Percentiles rank a stretch among this genome's conserved stretches.
Conservation (phyloP, 1,139 yeast species). For the Suzukiozyma palmioleophila region DNA sequence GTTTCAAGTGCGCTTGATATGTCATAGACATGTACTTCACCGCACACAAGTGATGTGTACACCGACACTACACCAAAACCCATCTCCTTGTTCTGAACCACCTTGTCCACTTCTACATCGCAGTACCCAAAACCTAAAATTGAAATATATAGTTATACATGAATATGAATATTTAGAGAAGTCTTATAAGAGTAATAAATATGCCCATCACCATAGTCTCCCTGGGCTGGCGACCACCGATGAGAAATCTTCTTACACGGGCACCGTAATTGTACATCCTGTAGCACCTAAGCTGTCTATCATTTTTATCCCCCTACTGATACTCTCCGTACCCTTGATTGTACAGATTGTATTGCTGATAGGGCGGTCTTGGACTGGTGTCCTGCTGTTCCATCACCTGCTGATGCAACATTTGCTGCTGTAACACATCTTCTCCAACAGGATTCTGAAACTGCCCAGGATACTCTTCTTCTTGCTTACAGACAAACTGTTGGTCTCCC, state of each 20-base stretch:
- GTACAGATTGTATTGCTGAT: slow-evolving; percentile 2
- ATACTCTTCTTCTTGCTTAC: slow-evolving; percentile 2
- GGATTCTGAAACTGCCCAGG: not conserved
- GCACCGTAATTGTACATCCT: no score
- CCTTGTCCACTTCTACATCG: not conserved
- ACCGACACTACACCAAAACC: no score
- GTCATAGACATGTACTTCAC: no score
- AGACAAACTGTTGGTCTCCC: not conserved
- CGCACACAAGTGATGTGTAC: no score
- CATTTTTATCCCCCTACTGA: not conserved
- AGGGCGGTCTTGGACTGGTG: slow-evolving; percentile 3
- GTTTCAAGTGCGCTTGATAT: no score
- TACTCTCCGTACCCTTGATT: slow-evolving; percentile 3
- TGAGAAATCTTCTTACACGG: no score
- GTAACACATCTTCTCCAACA: slow-evolving; percentile 7
- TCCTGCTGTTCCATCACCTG: slow-evolving; percentile 7
- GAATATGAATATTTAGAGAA: not conserved
- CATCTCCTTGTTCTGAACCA: no score
- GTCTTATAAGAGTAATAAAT: no score
- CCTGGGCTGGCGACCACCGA: no score
- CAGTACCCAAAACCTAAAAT: not conserved
- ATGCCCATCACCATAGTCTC: no score
- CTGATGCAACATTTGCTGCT: slow-evolving; percentile 14
- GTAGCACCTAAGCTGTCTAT: not conserved
- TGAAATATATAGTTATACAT: slow-evolving; percentile 3